Base-by-base conservation (phyloP, 305 asterid genomes). In the Fraxinus albicans region DNA sequence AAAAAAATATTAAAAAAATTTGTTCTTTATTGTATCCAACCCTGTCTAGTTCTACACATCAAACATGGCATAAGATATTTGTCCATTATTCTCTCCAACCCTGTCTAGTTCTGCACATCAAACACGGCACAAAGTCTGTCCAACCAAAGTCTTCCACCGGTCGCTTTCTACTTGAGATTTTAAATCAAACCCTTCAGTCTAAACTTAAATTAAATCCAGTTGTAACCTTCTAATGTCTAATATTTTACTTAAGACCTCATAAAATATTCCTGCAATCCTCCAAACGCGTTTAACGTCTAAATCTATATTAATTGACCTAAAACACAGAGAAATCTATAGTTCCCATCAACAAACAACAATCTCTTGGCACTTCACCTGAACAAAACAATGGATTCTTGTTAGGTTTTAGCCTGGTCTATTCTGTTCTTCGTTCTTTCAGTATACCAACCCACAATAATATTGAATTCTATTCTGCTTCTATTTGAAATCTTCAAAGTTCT, bases 111-210 rank as follows among this genome's bases (percentile, higher is more conserved):
- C 60, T 50, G 60, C 60, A 17, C 60, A 17, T 17, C 8, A 53
- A 17, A 53, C 23, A 53, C 63, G 8, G 63, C 63, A 50, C 19
- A 17, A 53, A 53, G 23, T 17, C 60, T 50, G 34, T 63, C 15
- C 34, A 65, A 67, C 8, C 36, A 81, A 3, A 40, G 53, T 73
- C 82, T 60, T 69, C 85, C 85, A 85, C 73, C 88, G 31, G 58
- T 87, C 88, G 73, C 86, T 83, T 85, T 87, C 88, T 78, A 29
- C 74, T 31, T 60, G 19, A 81, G 17, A 74, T 81, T 80, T 82
- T 85, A 69, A 69, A 29, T n/a, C 74, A 10, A 4, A 12, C 36
- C 19, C 19, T 67, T 0, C n/a, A 12, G 74, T 67, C 74, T 25
- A 67, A 27, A 27, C 74, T 67, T 25, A n/a, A 67, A 27, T 67